phyloP scores from a whole-genome alignment of 306 rosid species.

The Fragaria ananassa region DNA sequence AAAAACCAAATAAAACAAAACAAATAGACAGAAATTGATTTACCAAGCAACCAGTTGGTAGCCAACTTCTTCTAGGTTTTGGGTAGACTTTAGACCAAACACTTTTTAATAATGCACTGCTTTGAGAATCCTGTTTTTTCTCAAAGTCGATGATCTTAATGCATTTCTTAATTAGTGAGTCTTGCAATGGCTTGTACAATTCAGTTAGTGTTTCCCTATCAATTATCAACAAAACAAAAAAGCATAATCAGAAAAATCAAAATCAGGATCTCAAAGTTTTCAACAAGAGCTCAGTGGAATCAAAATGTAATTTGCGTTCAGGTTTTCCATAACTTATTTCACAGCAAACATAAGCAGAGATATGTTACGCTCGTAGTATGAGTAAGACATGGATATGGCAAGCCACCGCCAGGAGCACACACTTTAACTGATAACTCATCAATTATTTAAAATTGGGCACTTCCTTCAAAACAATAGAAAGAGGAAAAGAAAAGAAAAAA shows the following conservation, averaged over 20 bases:
- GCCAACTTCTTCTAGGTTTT: conserved; percentile 84
- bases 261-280: not conserved
- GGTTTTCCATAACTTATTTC: not conserved
- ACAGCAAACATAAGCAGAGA: not conserved
- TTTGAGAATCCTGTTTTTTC: conserved; percentile 35
- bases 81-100: conserved; percentile 85
- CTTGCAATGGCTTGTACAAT: conserved; percentile 76
- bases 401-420: not conserved
- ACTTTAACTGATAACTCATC: not conserved
- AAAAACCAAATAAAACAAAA: not conserved
- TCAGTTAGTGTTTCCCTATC: conserved; percentile 53
- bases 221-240: conserved; percentile 8
- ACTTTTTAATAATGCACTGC: conserved; percentile 48
- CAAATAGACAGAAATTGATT: conserved; percentile 28
- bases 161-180: conserved; percentile 66
- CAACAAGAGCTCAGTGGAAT: conserved; percentile 1
- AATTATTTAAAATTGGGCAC: not conserved
- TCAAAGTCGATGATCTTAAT: conserved; percentile 60
- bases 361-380: not conserved
- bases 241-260: conserved; percentile 15
- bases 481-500: too few relatives aligned
- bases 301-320: conserved; percentile 1
- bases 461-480: not conserved
- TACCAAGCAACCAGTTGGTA: conserved; percentile 97
- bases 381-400: not conserved